Base-by-base conservation (phyloP, 148 eudicot genomes). In the Chenopodium suecicum region DNA sequence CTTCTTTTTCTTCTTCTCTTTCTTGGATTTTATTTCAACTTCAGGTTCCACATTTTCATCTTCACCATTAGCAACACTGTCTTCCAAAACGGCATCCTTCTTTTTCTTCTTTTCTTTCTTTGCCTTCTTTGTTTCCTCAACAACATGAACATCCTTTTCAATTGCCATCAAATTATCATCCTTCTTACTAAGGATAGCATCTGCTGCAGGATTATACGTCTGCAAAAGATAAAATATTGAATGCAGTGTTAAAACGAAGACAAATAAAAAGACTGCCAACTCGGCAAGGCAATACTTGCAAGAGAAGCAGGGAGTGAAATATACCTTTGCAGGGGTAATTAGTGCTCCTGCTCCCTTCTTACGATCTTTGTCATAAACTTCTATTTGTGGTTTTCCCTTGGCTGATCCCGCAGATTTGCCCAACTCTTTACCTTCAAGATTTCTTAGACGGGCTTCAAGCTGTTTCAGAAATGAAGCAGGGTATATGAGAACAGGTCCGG, bases 311-410 rank as follows among this genome's bases (percentile, higher is more conserved):
- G n/a, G 72, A 70, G 66, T 44, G 44, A 73, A 47, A 31, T 9
- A 32, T 68, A 95, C 98, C 99, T 92, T 95, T 20, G 98, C 99
- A 12, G 99, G 86, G 32, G 94, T 93, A 54, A 95, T 95, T 83
- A 95, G 77, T 69, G 92, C 98, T 9, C 95, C 95, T 13, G 88
- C 86, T 17, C 93, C 98, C 88, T 92, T 91, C 82, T 93, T 93
- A 34, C 87, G 90, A 81, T 95, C 98, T 86, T 93, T 93, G 84
- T 95, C 94, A 84, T 95, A 95, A 76, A 87, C 80, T 82, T 95
- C 98, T 19, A 93, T 95, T 89, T 90, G 92, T 10, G 99, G 97
- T 81, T 95, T 95, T 74, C 99, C 99, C 87, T 95, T 95, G 75
- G 91, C 94, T 74, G 99, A 92, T 32, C 98, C 97, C 50, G 99